Base-by-base conservation (phyloP, 768 basidiomycete genomes). In the Tricholomella constricta region DNA sequence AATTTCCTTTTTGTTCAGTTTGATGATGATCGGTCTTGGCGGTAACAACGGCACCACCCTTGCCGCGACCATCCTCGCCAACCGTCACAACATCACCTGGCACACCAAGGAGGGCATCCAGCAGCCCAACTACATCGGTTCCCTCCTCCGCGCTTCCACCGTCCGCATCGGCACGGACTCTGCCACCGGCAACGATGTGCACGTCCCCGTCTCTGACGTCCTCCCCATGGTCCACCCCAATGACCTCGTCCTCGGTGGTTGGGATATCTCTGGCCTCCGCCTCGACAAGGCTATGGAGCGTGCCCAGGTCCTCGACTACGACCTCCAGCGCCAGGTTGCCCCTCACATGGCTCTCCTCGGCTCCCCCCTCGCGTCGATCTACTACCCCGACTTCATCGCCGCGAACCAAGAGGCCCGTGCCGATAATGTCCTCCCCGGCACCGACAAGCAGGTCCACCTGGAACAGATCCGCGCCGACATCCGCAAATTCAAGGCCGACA, bases 181-280 rank as follows among this genome's bases (percentile, higher is more conserved):
- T 34, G 65, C 69, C 26, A 85, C 86, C 2, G 89, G 89, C 61
- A 91, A 93, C 74, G 97, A 98, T 65, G 83, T 98, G 59, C 81
- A 94, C 64, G 86, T 96, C 56, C 97, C 97, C 15, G 75, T 98
- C 64, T 90, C 87, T 9, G 94, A 96, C 64, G 84, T 98, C 56
- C 81, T 97, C 37, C 95, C 95, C 43, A 97, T 96, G 92, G 94
- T 95, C 43, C 94, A 98, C 74, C 96, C 96, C 45, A 95, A 97
- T 66, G 97, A 98, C 72, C 87, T 98, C 65, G 91, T 97, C 60
- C 83, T 98, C 57, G 93, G 97, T 44, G 96, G 97, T 17, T 99
- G 96, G 97, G 97, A 99, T 65, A 98, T 99, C 65, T 97, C 94
- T 37, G 82, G 86, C 37, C 37, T 84, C 34, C 70, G 84, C 36